Evolutionary conservation across 192 early-diverging fungal genomes (phyloP).

Genomic region (Coemansia sp.): DNA sequence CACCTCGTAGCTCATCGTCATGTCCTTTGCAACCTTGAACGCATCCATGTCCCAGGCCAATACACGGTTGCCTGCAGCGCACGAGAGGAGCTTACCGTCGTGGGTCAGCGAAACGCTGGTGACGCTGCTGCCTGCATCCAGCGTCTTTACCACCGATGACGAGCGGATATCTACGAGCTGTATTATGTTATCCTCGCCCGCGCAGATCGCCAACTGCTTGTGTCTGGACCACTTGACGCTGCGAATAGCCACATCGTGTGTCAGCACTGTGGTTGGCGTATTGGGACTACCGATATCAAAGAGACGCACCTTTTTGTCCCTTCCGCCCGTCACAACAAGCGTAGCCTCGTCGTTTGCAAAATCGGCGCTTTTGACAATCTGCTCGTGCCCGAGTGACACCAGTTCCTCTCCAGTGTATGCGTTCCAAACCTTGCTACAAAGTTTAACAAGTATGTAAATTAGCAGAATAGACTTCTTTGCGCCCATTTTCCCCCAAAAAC

Average conservation of each 20-base stretch:
- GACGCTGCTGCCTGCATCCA: slow-evolving; percentile 64
- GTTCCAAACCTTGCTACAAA: slow-evolving; percentile 76
- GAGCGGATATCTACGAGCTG: slow-evolving; percentile 73
- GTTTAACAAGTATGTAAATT: background rate
- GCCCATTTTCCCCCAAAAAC: no score
- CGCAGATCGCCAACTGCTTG: slow-evolving; percentile 58
- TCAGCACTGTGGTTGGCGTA: slow-evolving; percentile 31
- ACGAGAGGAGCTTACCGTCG: slow-evolving; percentile 72
- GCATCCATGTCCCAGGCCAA: slow-evolving; percentile 71
- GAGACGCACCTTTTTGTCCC: slow-evolving; percentile 77
- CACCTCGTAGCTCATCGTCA: slow-evolving; percentile 62
- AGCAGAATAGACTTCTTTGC: background rate
- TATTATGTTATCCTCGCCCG: slow-evolving; percentile 57
- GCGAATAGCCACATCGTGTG: slow-evolving; percentile 33
- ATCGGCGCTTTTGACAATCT: slow-evolving; percentile 84
- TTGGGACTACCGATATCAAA: slow-evolving; percentile 67
- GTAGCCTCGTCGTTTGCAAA: slow-evolving; percentile 63
- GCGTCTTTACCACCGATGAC: slow-evolving; percentile 52
- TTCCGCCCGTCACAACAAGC: slow-evolving; percentile 76
- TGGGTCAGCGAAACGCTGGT: slow-evolving; percentile 72
- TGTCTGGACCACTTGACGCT: slow-evolving; percentile 43
- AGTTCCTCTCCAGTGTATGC: slow-evolving; percentile 72
- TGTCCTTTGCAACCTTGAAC: slow-evolving; percentile 58
- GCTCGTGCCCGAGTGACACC: slow-evolving; percentile 68
- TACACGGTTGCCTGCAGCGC: slow-evolving; percentile 73